Evolutionary conservation across 1,139 yeast species (phyloP), one percentile per base, ranked within the genome.

Genomic region (Nakaseomyces kungkrabaensis): DNA sequence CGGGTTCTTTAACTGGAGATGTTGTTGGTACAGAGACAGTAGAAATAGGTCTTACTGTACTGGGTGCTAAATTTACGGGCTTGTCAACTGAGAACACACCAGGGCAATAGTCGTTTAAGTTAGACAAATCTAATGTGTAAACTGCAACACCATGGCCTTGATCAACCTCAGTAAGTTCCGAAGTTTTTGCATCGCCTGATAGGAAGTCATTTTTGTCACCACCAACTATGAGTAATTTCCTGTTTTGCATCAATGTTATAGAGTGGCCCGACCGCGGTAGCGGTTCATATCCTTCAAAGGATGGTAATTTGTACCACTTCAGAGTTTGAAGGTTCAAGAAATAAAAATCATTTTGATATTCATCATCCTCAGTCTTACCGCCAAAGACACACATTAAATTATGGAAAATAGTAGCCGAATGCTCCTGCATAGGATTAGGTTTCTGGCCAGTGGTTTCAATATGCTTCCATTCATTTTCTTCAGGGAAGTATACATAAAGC

Each of bases 231-330:
- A 88, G 63, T 49, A 90, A 68, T 66, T 82, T 85, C 62, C 85
- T 79, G 46, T 72, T 77, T 26, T 56, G 52, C 49, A 83, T 73
- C 51, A 81, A 79, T 1, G 96, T 81, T 74, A 89, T 75, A 22
- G 95, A 79, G 66, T 89, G 97, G n/a, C 97, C 97, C 56, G 92
- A 85, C 59, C 96, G 78, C 22, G 92, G 79, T 37, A 87, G 82
- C 1, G 97, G 96, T 25, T 55, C 50, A 8, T 77, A 72, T 6
- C 68, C 52, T 9, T 73, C 72, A 52, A 69, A 68, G 34, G 76
- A 75, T 53, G 74, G 66, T 59, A 85, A 75, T 51, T 79, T 78
- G 56, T 77, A 77, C 95, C 95, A 85, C 41, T 78, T 78, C 48
- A 78, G 72, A 17, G 85, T 77, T 48, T 79, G 73, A 56, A 90